Evolutionary conservation across 495 filamentous ascomycete genomes (phyloP).

Genomic region (Penicillium mononematosum): DNA sequence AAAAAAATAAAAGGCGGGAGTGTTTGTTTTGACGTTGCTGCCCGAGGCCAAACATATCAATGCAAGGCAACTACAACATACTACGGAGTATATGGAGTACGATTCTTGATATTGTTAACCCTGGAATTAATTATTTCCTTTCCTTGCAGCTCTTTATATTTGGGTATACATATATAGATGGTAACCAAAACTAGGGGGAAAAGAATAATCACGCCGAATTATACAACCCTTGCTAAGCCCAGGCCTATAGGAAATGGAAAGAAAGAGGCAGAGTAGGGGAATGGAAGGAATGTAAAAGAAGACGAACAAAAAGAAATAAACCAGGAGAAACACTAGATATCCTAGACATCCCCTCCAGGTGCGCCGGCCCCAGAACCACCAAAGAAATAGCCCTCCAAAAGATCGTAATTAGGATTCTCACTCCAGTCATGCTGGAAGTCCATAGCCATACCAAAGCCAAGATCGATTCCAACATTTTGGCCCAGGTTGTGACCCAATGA

Average conservation of each 20-base stretch:
- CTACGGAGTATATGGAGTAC: background rate
- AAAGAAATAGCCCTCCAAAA: constrained; percentile 93
- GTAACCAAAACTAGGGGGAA: constrained; percentile 11
- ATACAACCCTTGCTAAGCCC: constrained; percentile 12
- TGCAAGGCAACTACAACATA: constrained; percentile 3
- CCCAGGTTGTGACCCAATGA: constrained; percentile 37
- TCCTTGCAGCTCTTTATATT: constrained; percentile 6
- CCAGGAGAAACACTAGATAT: constrained; percentile 3
- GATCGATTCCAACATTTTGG: constrained; percentile 56
- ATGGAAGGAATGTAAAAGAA: constrained; percentile 8
- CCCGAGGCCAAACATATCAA: constrained; percentile 24
- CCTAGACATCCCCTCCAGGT: constrained; percentile 27
- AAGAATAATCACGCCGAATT: constrained; percentile 5
- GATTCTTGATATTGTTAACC: background rate
- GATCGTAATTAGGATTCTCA: constrained; percentile 74
- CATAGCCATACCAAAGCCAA: constrained; percentile 73
- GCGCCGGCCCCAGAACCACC: constrained; percentile 50
- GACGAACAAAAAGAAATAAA: constrained; percentile 9
- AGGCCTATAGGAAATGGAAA: constrained; percentile 11
- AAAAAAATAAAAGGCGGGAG: constrained; percentile 17
- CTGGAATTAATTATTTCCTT: background rate
- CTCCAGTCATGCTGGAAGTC: constrained; percentile 77
- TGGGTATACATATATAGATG: constrained; percentile 14
- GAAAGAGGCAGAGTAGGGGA: background rate
- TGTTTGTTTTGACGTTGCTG: constrained; percentile 35